Base-by-base conservation (phyloP, 2,329 filamentous ascomycete species). In the Ascochyta clinopodiicola region DNA sequence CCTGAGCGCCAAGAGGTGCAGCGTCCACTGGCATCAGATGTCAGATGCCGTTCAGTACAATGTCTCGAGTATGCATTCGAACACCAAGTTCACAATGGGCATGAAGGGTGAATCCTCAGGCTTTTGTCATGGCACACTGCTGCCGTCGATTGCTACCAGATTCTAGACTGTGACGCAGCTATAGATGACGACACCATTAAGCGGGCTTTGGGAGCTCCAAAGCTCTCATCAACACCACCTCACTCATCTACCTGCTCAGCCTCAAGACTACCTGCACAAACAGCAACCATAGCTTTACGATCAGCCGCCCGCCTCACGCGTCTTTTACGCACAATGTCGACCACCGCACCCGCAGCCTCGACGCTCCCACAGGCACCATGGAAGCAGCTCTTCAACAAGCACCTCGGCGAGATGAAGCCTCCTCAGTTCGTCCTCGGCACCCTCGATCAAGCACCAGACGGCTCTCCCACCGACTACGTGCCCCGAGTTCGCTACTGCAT, bases 401-500 rank as follows among this genome's bases (percentile, higher is more conserved):
- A 85, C 65, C 63, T 84, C 38, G 72, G 72, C 43, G 77, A 80
- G 62, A 80, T 82, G 75, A 71, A 76, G 48, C 75, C 75, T 7
- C 80, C 80, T 6, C 78, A 82, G 57, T 82, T 82, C 60, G 80
- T 82, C 50, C 78, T 82, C 56, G 75, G 77, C 44, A 84, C 83
- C 3, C 75, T 86, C 36, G 73, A 73, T 52, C 69, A 70, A 17
- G 78, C 76, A 6, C 75, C 81, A 24, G 44, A 68, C 29, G 72
- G 71, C 17, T 75, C 76, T n/a, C 72, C 78, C 0, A 72, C 73
- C 39, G 63, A 77, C 8, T 77, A 77, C 58, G 63, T 81, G 1
- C 79, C 82, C 0, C 84, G 91, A 49, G 88, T 86, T 8, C 86
- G 92, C 48, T 92, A 86, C 68, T 95, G 93, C 76, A 86, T 96